A percentile compares a stretch with the other conserved stretches of the same genome.
phyloP scores from a whole-genome alignment of 2,329 filamentous ascomycete genomes.

The Amylocarpus encephaloides region DNA sequence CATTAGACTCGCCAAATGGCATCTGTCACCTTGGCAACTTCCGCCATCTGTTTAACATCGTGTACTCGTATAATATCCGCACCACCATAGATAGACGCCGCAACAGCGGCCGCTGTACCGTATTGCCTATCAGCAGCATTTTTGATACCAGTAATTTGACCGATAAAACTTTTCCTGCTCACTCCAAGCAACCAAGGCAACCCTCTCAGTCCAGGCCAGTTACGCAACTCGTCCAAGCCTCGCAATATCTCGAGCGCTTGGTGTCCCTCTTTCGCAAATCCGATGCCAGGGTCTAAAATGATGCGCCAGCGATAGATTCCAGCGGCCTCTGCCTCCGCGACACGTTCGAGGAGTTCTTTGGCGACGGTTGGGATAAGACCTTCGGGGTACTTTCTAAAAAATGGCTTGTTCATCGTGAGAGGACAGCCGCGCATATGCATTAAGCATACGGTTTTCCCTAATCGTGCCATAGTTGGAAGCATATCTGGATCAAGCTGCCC shows the following conservation, averaged over 20 bases:
- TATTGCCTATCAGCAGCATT: slow-evolving; percentile 65
- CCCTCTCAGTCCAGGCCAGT: slow-evolving; percentile 57
- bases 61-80: slow-evolving; percentile 91
- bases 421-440: slow-evolving; percentile 72
- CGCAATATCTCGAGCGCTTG: slow-evolving; percentile 81
- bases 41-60: slow-evolving; percentile 78
- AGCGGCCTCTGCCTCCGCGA: slow-evolving; percentile 68
- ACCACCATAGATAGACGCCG: slow-evolving; percentile 77
- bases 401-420: slow-evolving; percentile 52
- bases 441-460: slow-evolving; percentile 70
- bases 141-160: slow-evolving; percentile 68
- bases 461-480: slow-evolving; percentile 70
- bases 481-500: slow-evolving; percentile 74
- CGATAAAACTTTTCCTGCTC: slow-evolving; percentile 86
- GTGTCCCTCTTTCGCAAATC: slow-evolving; percentile 77
- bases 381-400: slow-evolving; percentile 44
- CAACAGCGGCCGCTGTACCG: slow-evolving; percentile 85
- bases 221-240: slow-evolving; percentile 55
- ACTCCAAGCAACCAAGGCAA: slow-evolving; percentile 86
- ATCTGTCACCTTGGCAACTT: slow-evolving; percentile 82
- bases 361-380: slow-evolving; percentile 52
- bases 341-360: slow-evolving; percentile 51
- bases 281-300: slow-evolving; percentile 86
- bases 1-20: slow-evolving; percentile 65
- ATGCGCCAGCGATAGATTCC: slow-evolving; percentile 91